Evolutionary conservation across 257 asterid genomes (phyloP).

Genomic region (Lycium barbarum): DNA sequence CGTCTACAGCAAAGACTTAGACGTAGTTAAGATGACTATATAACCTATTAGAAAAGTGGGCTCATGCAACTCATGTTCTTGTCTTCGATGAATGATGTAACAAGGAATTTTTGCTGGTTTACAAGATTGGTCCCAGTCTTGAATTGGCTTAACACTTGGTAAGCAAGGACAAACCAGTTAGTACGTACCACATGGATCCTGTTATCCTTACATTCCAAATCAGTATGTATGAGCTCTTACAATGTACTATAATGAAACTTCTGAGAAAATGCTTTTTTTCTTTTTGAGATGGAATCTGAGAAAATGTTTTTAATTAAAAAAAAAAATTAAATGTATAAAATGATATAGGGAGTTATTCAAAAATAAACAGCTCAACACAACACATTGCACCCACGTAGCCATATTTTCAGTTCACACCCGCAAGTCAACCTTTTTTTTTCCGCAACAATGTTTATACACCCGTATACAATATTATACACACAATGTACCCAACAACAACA

Average conservation of each 20-base stretch:
- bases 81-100: background rate
- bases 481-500: too few species aligned
- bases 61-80: background rate
- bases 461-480: too few species aligned
- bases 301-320: background rate
- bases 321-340: background rate
- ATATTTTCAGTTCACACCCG: too few species aligned
- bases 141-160: background rate
- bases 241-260: background rate
- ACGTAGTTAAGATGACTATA: background rate
- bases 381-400: too few species aligned
- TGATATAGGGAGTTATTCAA: background rate
- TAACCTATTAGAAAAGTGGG: background rate
- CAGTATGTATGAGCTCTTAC: background rate
- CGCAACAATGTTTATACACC: too few species aligned
- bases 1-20: constrained; percentile 14
- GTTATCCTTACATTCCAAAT: background rate
- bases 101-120: background rate
- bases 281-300: background rate
- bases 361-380: too few species aligned
- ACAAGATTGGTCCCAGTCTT: background rate
- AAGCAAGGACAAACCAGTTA: constrained; percentile 1
- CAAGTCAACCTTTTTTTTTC: too few species aligned
- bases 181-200: background rate
- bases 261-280: background rate